Conservation (phyloP, 2,329 filamentous ascomycete genomes). For the Penicillium aurantiogriseum region DNA sequence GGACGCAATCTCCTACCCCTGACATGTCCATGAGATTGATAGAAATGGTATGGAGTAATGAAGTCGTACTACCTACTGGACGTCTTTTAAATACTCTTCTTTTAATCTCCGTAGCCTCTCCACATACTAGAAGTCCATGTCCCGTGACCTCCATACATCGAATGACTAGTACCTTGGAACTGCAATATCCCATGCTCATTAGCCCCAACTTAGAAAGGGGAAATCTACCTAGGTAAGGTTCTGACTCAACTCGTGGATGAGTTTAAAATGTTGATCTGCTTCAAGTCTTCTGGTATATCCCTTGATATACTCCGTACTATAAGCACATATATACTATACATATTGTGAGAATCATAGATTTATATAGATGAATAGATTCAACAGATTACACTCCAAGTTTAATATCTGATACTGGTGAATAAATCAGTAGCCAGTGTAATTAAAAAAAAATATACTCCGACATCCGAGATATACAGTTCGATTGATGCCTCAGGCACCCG, state of each 20-base stretch:
- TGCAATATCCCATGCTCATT: not conserved
- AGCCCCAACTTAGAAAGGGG: not conserved
- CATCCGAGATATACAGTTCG: not conserved
- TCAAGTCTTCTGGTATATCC: not conserved
- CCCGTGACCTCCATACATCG: not conserved
- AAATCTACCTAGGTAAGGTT: not conserved
- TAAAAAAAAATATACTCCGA: not conserved
- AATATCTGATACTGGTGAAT: too few relatives aligned
- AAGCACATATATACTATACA: not conserved
- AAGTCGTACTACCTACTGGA: not conserved
- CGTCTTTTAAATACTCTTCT: not conserved
- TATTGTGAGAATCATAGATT: not conserved
- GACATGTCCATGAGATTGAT: conserved; percentile 1
- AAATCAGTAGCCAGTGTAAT: too few relatives aligned
- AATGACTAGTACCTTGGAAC: not conserved
- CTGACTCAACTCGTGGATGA: not conserved
- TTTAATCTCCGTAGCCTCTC: not conserved
- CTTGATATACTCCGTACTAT: not conserved
- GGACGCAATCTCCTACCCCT: conserved; percentile 8
- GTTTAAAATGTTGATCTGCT: not conserved
- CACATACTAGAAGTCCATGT: not conserved
- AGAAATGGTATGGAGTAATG: not conserved
- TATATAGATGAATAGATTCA: not conserved
- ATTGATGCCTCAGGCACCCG: conserved; percentile 29
- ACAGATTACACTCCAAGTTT: not conserved